Base-by-base conservation (phyloP, 179 eudicot species). In the Nepenthes alata region DNA sequence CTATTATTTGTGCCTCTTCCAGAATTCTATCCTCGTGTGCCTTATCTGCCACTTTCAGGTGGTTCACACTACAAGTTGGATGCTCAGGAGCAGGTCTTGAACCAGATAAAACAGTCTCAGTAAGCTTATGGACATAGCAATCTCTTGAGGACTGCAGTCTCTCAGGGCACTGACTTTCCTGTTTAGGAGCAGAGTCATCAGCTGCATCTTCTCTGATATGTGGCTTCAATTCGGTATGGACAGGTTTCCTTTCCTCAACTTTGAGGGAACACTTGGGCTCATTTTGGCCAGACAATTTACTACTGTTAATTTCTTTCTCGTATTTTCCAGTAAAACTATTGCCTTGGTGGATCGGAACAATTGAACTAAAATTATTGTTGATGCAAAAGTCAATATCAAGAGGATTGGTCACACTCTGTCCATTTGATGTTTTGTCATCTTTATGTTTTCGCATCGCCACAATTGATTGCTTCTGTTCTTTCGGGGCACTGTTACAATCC, bases 1-100 rank as follows among this genome's bases (percentile, higher is more conserved):
- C 85, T 70, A 93, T 81, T 47, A 81, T 78, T 16, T 72, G 79
- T 45, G 96, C 96, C 78, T 93, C 98, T 77, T 87, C 85, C 70
- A 93, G 78, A 64, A 93, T 74, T 68, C 80, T 73, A 54, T 89
- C 98, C 71, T 93, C 98, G 47, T 80, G 81, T 56, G 73, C 89
- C 77, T 79, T 79, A 68, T 67, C 80, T 47, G 63, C 64, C 73
- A 73, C 59, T 63, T 78, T 79, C 48, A 50, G 64, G 59, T 73
- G 74, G 55, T 71, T 52, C 59, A 67, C 84, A 60, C 62, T 58
- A 65, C 52, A 79, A 69, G 75, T 61, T 74, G 68, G 75, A 53
- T 67, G 71, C 75, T 78, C 83, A 37, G 64, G 47, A 16, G 62
- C 58, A 62, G 56, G 67, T 66, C 75, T 47, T 37, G 83, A 62